These are phyloP conservation scores for Friedmanniomyces endolithicus DNA, from an alignment of 495 filamentous ascomycete genomes.

Conservation along the genomic window DNA sequence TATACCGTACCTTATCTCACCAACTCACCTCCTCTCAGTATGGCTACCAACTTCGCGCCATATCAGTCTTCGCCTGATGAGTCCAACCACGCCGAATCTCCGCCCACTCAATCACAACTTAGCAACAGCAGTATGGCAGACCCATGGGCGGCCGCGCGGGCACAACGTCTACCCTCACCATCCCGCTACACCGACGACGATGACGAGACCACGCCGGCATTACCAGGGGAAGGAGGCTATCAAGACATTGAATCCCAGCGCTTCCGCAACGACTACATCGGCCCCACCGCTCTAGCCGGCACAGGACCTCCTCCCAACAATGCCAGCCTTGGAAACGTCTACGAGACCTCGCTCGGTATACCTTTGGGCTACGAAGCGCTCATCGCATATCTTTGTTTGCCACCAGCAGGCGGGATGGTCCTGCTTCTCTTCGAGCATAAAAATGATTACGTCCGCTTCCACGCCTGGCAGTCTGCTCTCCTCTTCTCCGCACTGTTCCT, in stretches of 20 bases:
- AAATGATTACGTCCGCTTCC: slow-evolving; percentile 94
- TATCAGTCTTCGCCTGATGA: slow-evolving; percentile 85
- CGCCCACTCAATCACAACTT: slow-evolving; percentile 33
- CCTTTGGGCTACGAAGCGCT: slow-evolving; percentile 71
- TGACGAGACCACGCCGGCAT: not conserved
- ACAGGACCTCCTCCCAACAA: slow-evolving; percentile 20
- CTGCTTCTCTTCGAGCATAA: slow-evolving; percentile 79
- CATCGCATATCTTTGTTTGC: slow-evolving; percentile 75
- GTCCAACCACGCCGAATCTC: slow-evolving; percentile 58
- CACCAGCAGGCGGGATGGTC: slow-evolving; percentile 76
- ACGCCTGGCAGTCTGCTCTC: slow-evolving; percentile 89
- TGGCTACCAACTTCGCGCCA: slow-evolving; percentile 80
- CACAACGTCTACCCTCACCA: slow-evolving; percentile 18
- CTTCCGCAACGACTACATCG: slow-evolving; percentile 21
- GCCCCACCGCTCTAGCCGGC: slow-evolving; percentile 24
- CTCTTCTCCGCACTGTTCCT: slow-evolving; percentile 76
- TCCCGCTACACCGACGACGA: slow-evolving; percentile 20
- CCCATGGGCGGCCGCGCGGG: slow-evolving; percentile 16
- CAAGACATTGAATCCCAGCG: slow-evolving; percentile 14
- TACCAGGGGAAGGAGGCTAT: slow-evolving; percentile 5
- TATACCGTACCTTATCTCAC: not conserved
- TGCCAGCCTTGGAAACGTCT: slow-evolving; percentile 37
- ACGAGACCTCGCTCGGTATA: slow-evolving; percentile 59
- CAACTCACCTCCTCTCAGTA: not conserved
- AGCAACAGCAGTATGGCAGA: slow-evolving; percentile 25